A percentile compares a stretch with the other conserved stretches of the same genome.
Evolutionary conservation across 176 grass and related monocot species (phyloP).

Genomic region (Carex kokanica): DNA sequence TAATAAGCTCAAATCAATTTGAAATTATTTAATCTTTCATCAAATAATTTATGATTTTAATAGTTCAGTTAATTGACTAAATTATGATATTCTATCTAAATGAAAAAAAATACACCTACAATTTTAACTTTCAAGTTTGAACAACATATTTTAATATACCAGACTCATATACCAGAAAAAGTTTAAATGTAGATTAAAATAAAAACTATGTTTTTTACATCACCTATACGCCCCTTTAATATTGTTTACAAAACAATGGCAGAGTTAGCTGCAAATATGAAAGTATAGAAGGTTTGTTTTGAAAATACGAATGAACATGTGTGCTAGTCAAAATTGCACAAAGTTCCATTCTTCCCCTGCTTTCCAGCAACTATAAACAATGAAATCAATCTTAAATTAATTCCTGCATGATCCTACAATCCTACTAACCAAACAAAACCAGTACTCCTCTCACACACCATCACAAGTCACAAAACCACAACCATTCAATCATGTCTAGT

Average conservation of each 20-base stretch:
- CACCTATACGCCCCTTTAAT: too few species aligned
- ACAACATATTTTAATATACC: too few species aligned
- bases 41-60: not conserved
- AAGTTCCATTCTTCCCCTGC: not conserved
- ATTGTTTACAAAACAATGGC: not conserved
- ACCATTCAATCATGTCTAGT: not conserved
- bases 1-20: not conserved
- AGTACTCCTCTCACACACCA: not conserved
- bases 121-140: too few species aligned
- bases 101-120: too few species aligned
- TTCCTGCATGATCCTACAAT: too few species aligned
- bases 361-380: constrained; percentile 7
- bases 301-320: not conserved
- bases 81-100: too few species aligned
- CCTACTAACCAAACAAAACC: not conserved
- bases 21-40: not conserved
- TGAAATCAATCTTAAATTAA: not conserved
- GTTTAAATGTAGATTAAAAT: too few species aligned
- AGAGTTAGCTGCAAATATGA: not conserved
- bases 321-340: not conserved
- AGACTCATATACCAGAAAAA: too few species aligned
- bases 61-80: too few species aligned
- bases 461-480: not conserved
- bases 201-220: too few species aligned
- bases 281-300: not conserved